Percentiles rank a stretch among this genome's conserved stretches.
Conservation (phyloP, 768 basidiomycete species). For the Bullera alba region DNA sequence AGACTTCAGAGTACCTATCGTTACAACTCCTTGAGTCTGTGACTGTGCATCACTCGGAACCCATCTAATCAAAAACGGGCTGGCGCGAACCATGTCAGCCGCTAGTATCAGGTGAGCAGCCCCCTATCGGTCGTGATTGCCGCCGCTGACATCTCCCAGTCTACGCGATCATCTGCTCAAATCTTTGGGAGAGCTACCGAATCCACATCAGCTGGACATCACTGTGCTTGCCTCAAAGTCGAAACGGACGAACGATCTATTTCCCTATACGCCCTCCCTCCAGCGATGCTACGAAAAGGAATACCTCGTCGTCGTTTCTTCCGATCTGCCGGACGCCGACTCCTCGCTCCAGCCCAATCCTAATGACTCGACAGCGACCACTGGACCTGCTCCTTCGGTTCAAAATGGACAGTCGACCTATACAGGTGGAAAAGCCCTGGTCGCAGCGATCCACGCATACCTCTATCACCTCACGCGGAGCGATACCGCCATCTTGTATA, state of each 20-base stretch:
- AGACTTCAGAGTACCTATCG: too few relatives aligned
- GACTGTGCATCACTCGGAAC: too few relatives aligned
- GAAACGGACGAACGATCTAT: conserved; percentile 60
- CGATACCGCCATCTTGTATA: conserved; percentile 66
- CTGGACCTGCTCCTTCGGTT: background rate
- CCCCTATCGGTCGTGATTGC: too few relatives aligned
- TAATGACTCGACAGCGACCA: background rate
- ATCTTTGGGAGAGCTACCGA: conserved; percentile 11
- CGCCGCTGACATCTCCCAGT: conserved; percentile 11
- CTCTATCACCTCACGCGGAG: conserved; percentile 65
- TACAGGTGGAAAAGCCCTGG: conserved; percentile 52
- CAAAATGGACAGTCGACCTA: background rate
- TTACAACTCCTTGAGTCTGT: too few relatives aligned
- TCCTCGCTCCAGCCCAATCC: background rate
- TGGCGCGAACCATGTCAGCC: too few relatives aligned
- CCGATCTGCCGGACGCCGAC: conserved; percentile 48
- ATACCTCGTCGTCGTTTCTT: conserved; percentile 51
- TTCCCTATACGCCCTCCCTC: conserved; percentile 59
- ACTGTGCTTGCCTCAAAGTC: conserved; percentile 23
- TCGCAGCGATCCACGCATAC: conserved; percentile 57
- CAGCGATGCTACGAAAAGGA: conserved; percentile 58
- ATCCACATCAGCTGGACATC: conserved; percentile 16
- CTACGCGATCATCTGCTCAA: conserved; percentile 20
- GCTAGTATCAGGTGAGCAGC: too few relatives aligned
- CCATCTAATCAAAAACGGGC: too few relatives aligned